phyloP scores from a whole-genome alignment of 805 yeast species.

The Metschnikowia sp. region DNA sequence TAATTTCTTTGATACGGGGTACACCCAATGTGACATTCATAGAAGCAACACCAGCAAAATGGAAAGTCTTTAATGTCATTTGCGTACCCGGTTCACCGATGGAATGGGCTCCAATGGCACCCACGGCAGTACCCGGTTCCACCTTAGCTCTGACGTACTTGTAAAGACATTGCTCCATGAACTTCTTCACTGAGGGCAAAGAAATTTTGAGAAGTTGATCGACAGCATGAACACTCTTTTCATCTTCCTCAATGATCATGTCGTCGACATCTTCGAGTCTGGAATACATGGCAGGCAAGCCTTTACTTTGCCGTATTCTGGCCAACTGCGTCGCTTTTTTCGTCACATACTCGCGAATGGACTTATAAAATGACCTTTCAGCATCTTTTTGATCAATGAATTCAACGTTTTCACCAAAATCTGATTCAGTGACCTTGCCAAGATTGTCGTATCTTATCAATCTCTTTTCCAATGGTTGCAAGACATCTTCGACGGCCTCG shows the following conservation, averaged over 20 bases:
- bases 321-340: conserved; percentile 59
- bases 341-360: conserved; percentile 62
- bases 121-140: conserved; percentile 99
- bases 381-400: conserved; percentile 84
- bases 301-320: conserved; percentile 50
- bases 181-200: conserved; percentile 53
- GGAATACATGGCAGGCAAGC: conserved; percentile 44
- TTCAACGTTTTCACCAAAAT: conserved; percentile 50
- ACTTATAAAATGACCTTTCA: conserved; percentile 77
- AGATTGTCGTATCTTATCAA: conserved; percentile 69
- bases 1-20: conserved; percentile 96
- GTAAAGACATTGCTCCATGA: conserved; percentile 69
- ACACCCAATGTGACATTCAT: conserved; percentile 96
- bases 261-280: conserved; percentile 33
- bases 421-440: conserved; percentile 50
- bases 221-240: conserved; percentile 40
- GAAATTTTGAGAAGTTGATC: conserved; percentile 69
- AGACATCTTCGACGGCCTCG: conserved; percentile 49
- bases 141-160: conserved; percentile 89
- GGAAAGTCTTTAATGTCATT: conserved; percentile 96
- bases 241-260: conserved; percentile 29
- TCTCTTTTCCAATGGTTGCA: conserved; percentile 58
- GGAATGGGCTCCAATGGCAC: conserved; percentile 98
- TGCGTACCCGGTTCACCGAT: conserved; percentile 99
- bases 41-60: conserved; percentile 96